Conservation (phyloP, 306 rosid species). For the Cyamopsis tetragonoloba region DNA sequence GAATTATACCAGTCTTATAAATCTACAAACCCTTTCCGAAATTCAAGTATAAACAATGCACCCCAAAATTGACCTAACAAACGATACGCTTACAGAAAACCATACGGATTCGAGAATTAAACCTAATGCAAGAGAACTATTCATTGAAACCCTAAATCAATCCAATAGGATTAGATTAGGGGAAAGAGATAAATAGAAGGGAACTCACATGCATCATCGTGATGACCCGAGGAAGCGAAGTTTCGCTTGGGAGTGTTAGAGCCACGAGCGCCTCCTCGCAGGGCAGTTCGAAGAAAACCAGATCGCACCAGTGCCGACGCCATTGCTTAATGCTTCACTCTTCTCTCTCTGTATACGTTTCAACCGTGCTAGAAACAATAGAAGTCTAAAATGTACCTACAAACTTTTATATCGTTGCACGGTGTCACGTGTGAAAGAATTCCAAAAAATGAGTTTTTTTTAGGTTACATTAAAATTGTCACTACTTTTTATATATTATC, state of each 20-base stretch:
- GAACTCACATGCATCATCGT: constrained; percentile 71
- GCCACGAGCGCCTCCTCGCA: constrained; percentile 48
- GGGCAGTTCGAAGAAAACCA: constrained; percentile 55
- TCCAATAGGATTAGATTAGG: background rate
- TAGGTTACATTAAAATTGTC: too few relatives aligned
- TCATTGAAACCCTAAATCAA: constrained; percentile 25
- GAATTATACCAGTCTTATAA: background rate
- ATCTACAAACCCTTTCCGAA: background rate
- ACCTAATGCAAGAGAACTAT: background rate
- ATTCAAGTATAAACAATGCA: background rate
- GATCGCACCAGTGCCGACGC: constrained; percentile 77
- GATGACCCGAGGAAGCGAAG: constrained; percentile 62
- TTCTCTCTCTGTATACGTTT: background rate
- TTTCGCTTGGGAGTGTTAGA: constrained; percentile 52
- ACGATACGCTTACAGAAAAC: background rate
- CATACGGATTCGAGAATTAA: background rate
- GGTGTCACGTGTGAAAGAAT: constrained; percentile 7
- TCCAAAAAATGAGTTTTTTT: background rate
- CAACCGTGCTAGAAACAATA: background rate
- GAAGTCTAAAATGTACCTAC: background rate
- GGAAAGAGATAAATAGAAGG: constrained; percentile 5
- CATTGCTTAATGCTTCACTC: constrained; percentile 36
- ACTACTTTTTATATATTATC: too few relatives aligned
- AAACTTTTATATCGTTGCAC: constrained; percentile 1
- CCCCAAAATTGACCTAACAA: background rate